A percentile compares a stretch with the other conserved stretches of the same genome.
phyloP scores from a whole-genome alignment of 305 asterid genomes.

The Fraxinus albicans region DNA sequence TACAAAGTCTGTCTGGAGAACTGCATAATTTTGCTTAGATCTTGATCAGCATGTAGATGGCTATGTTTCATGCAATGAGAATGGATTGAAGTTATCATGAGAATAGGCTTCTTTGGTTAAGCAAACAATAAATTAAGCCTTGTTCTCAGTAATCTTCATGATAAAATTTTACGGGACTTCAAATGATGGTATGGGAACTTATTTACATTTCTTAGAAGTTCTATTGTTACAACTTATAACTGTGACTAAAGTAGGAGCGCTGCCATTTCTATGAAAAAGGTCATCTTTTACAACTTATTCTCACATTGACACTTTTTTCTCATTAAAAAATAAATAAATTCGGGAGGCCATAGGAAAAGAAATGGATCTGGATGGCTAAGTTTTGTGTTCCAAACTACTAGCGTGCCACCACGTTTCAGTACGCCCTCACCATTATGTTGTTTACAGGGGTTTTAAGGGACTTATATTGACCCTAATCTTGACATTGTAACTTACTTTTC shows the following conservation, averaged over 20 bases:
- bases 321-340: background rate
- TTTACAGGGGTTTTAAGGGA: background rate
- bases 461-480: background rate
- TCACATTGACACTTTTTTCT: background rate
- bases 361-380: background rate
- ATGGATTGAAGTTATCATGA: background rate
- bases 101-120: background rate
- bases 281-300: background rate
- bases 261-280: background rate
- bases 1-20: background rate
- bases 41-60: background rate
- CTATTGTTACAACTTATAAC: background rate
- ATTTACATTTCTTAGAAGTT: background rate
- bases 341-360: background rate
- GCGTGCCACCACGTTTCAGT: background rate
- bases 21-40: background rate
- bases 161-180: background rate
- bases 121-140: background rate
- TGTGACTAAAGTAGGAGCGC: background rate
- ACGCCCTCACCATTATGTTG: background rate
- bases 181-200: background rate
- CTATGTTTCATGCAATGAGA: background rate
- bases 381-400: background rate
- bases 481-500: background rate
- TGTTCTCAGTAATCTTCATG: background rate